phyloP scores from a whole-genome alignment of 768 basidiomycete species.

The Suillus occidentalis region DNA sequence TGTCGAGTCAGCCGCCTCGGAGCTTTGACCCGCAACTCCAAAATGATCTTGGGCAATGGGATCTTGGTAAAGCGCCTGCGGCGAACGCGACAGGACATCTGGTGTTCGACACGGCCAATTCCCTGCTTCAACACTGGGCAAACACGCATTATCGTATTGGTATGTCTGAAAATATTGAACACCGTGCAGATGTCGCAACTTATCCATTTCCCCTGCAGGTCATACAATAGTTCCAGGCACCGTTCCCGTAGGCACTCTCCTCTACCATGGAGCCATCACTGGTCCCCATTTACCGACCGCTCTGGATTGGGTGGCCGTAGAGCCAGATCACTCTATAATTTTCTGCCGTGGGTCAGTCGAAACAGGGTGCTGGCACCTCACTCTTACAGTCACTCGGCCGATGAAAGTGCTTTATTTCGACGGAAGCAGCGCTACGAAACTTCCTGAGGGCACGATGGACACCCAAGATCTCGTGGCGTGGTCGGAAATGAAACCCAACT shows the following conservation, averaged over 20 bases:
- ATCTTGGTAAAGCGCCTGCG: conserved; percentile 21
- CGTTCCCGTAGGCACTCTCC: conserved; percentile 35
- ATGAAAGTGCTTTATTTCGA: conserved; percentile 35
- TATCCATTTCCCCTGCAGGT: conserved; percentile 13
- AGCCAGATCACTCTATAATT: conserved; percentile 38
- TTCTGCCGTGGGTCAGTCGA: conserved; percentile 27
- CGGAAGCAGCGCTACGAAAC: conserved; percentile 30
- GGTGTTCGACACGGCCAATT: conserved; percentile 35
- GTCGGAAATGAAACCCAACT: conserved; percentile 24
- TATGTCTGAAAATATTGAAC: not conserved
- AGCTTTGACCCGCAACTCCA: no score
- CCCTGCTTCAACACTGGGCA: conserved; percentile 39
- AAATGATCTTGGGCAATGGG: conserved; percentile 15
- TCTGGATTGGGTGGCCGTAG: conserved; percentile 33
- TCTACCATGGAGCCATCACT: conserved; percentile 32
- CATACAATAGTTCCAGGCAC: conserved; percentile 34
- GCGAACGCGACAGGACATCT: conserved; percentile 33
- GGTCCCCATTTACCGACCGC: conserved; percentile 13
- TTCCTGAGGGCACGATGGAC: conserved; percentile 33
- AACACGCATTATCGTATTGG: conserved; percentile 39
- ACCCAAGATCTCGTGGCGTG: conserved; percentile 38
- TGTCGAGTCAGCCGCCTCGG: not conserved
- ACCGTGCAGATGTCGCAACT: not conserved
- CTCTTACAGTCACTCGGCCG: conserved; percentile 24
- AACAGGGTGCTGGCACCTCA: conserved; percentile 30